phyloP scores from a whole-genome alignment of 225 moss, liverwort and hornwort species.

The Neckera pumila region DNA sequence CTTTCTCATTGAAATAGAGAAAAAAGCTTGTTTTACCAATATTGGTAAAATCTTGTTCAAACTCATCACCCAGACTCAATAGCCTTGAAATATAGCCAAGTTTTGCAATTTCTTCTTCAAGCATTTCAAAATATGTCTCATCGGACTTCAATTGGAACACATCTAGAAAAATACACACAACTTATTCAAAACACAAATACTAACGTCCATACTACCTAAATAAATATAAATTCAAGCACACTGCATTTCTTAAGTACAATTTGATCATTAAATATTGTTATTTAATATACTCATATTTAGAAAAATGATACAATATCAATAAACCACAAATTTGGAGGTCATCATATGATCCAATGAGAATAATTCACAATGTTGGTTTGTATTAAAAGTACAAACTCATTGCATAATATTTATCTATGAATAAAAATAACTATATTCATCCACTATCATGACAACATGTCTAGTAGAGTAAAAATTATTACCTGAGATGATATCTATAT shows the following conservation, averaged over 20 bases:
- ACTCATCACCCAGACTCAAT: not conserved
- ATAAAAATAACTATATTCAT: not conserved
- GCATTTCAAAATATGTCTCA: not conserved
- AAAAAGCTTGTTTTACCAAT: not conserved
- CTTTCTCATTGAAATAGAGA: not conserved
- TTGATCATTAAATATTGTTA: not conserved
- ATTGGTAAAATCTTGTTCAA: accelerated
- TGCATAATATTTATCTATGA: too few species aligned
- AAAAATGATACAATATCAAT: accelerated
- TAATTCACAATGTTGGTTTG: not conserved
- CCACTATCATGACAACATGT: not conserved
- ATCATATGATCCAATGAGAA: too few species aligned
- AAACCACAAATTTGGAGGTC: not conserved
- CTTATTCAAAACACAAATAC: not conserved
- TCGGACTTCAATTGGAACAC: not conserved
- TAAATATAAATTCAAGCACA: not conserved
- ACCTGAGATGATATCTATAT: not conserved
- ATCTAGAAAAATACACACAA: not conserved
- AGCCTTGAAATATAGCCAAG: not conserved
- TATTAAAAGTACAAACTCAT: not conserved
- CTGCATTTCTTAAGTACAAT: not conserved
- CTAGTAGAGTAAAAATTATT: too few species aligned
- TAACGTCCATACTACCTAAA: not conserved
- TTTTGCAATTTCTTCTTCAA: not conserved
- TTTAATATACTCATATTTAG: not conserved